Evolutionary conservation across 2,329 filamentous ascomycete genomes (phyloP), one percentile per base, ranked within the genome.

Genomic region (Arthrinium phaeospermum): DNA sequence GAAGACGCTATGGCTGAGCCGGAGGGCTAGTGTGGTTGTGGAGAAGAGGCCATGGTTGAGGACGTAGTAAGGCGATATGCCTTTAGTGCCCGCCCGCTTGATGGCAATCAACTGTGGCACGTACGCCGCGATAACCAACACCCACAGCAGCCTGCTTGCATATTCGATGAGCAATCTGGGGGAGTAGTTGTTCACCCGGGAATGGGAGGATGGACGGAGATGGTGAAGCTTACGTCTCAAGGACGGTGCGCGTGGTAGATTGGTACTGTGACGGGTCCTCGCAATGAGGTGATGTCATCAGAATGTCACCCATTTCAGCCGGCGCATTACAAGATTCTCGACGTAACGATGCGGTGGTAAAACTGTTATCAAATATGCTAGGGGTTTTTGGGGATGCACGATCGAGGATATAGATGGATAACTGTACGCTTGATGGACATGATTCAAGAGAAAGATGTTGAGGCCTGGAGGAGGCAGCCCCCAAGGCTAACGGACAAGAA

Each of bases 61-160:
- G 37, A 73, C 53, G 46, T 73, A 73, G 70, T 73, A 73, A 14
- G 72, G 70, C 41, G 72, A 73, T 61, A 73, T 72, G n/a, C 70
- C 72, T 41, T 68, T 72, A 49, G 72, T 73, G 37, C 72, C 72
- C 5, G 70, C 30, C 37, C 46, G 68, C 22, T 47, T 67, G 46
- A 73, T 72, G 57, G 37, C 57, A 19, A 61, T 14, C 24, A 64
- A 68, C 24, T 73, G 72, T 27, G 72, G 72, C 37, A 72, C 53
- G n/a, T 73, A 73, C 19, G 72, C 70, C 10, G 57, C 72, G 41
- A 73, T 70, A 30, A 72, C 69, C 22, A 47, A 30, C 37, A 73
- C 47, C 68, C 72, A 73, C 30, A 73, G 45, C 13, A 73, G 30
- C 22, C 72, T 73, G 64, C 22, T 24, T 69, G 4, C 2, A 30